Base-by-base conservation (phyloP, 2,329 filamentous ascomycete species). In the Penicillium sp. region DNA sequence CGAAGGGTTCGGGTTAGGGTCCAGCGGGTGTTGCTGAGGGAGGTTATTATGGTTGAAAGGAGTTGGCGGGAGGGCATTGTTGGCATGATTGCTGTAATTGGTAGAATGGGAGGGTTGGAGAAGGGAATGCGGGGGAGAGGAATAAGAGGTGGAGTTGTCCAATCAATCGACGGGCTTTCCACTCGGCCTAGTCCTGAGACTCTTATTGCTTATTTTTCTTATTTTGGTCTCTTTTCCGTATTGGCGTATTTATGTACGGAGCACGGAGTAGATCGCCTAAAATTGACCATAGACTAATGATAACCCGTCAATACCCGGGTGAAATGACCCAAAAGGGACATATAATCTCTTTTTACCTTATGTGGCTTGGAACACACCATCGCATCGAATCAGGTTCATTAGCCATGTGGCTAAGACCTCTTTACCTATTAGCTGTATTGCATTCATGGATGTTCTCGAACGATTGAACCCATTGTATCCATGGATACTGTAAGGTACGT, bases 1-100 rank as follows among this genome's bases (percentile, higher is more conserved):
- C 72, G 70, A 17, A 79, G 70, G 40, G 67, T 75, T 40, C 76
- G 75, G 37, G 67, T 70, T 29, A 78, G 66, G 17, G 64, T 53
- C 76, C 76, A 78, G 47, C 66, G 66, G 8, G 66, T 57, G 48
- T 63, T 59, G 54, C 62, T 50, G 45, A 76, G 65, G 25, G 71
- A 73, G 46, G 62, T 61, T 58, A 75, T 71, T 29, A 73, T 60
- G 21, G 58, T 54, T 8, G 64, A 62, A 43, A 67, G 62, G 27
- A 67, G 56, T 35, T 62, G 63, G 31, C 52, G 58, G 25, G 59
- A 65, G 52, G 63, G 54, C 52, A 64, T 63, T 29, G 47, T 46
- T 37, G 52, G 19, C 33, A 35, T 48, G 2, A 10, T 46, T 33
- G 31, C 31, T 33, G 31, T 33, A 33, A 33, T 33, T 37, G 52